These are phyloP conservation scores for Halophytophthora polymorphica DNA, from an alignment of 352 stramenopile species.

Conservation along the genomic window DNA sequence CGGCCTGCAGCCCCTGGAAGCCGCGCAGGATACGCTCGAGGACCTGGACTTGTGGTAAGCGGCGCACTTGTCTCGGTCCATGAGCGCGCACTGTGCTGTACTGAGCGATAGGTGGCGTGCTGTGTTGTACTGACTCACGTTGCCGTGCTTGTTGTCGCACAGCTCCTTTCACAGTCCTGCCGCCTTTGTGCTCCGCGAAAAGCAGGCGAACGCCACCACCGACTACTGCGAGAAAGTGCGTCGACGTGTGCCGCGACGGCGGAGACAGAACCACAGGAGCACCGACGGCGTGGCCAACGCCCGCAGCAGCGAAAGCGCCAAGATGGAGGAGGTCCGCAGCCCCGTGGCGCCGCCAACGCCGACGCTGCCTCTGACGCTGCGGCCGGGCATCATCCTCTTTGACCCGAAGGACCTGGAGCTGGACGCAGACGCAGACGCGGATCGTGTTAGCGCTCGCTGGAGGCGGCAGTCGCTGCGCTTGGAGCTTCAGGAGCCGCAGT, in stretches of 20 bases:
- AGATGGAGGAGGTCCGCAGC: constrained; percentile 1
- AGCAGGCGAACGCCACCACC: neutral
- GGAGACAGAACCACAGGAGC: neutral
- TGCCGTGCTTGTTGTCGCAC: neutral
- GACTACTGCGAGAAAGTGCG: too few species aligned
- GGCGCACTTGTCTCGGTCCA: neutral
- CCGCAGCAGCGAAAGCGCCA: neutral
- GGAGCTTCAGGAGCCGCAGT: constrained; percentile 9
- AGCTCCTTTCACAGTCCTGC: neutral
- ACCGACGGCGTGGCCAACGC: neutral
- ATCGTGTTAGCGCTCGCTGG: constrained; percentile 10
- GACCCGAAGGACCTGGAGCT: constrained; percentile 40
- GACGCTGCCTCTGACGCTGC: constrained; percentile 18
- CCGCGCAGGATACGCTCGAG: neutral
- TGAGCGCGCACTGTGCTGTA: neutral
- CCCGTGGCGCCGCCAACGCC: constrained; percentile 1
- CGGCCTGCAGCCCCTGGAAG: neutral
- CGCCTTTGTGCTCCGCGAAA: neutral
- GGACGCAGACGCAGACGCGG: neutral
- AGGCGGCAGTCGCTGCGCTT: constrained; percentile 15
- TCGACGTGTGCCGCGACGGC: neutral
- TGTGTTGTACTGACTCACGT: neutral
- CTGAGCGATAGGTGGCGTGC: too few species aligned
- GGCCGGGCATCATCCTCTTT: constrained; percentile 47
- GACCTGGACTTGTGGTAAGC: neutral